Evolutionary conservation across 306 rosid species (phyloP), one percentile per base, ranked within the genome.

Genomic region (Rosa chinensis): DNA sequence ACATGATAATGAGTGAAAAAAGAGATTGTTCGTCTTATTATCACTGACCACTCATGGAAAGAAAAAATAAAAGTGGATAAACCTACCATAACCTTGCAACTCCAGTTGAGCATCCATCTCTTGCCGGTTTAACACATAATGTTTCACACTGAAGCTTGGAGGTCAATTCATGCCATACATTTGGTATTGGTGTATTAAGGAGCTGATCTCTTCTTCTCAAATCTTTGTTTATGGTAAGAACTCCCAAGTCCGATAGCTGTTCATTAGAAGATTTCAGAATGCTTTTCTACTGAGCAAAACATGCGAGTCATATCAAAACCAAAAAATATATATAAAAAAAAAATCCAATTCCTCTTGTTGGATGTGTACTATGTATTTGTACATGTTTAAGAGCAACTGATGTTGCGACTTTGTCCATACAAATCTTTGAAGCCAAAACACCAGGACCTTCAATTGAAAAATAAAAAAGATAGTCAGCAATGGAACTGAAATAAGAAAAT

Each of bases 31-130:
- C 28, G 35, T 39, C 12, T 52, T 32, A 14, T 56, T 72, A 64
- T 59, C 70, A 81, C 5, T 72, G 37, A 63, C 35, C 64, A 79
- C 64, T 64, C 43, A 78, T 44, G 3, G 68, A 80, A 80, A 58
- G 35, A 28, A 73, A 58, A 48, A 23, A 5, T 44, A 79, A 7
- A 81, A 82, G 68, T 63, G 73, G 64, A 47, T 39, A 75, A 79
- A 78, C 80, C 66, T 92, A 94, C 99, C 97, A 86, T 85, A 94
- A 84, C 87, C 97, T 87, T 63, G 95, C 99, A 78, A 94, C 97
- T 82, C 99, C 99, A 48, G 97, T 92, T 73, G 97, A 94, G 87
- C 99, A 94, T 81, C 99, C 99, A 84, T 92, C 99, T 85, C 83
- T 92, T 70, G 97, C 89, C 47, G 99, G 99, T 86, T 94, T 94